phyloP scores from a whole-genome alignment of 2,329 filamentous ascomycete species.

The Cordyceps militaris region DNA sequence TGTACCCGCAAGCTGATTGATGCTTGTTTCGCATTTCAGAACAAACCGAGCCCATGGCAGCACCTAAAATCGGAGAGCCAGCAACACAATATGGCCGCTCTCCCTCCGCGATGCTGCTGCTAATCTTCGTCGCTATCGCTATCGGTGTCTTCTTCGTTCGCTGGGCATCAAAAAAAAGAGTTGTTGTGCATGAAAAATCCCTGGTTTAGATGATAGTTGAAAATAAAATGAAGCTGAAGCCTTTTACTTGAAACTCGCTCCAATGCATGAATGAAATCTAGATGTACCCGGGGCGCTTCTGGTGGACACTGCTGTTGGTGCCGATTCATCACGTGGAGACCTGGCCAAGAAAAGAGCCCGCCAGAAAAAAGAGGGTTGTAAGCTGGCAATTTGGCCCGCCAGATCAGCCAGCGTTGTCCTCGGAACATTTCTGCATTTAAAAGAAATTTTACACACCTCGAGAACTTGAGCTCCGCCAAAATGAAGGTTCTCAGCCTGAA shows the following conservation, averaged over 20 bases:
- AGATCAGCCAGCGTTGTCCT: background rate
- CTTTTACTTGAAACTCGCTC: background rate
- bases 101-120: background rate
- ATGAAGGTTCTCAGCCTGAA: slow-evolving; percentile 98
- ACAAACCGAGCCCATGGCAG: slow-evolving; percentile 17
- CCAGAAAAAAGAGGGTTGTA: slow-evolving; percentile 28
- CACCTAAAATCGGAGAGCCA: background rate
- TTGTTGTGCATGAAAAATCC: slow-evolving; percentile 12
- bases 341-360: slow-evolving; percentile 12
- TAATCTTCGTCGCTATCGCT: slow-evolving; percentile 35
- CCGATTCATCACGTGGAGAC: slow-evolving; percentile 25
- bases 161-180: background rate
- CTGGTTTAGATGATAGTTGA: slow-evolving; percentile 2
- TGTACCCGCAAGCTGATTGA: slow-evolving; percentile 30
- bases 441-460: background rate
- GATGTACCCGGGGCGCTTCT: background rate
- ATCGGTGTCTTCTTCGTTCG: slow-evolving; percentile 24
- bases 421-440: too few species aligned
- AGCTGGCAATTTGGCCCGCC: slow-evolving; percentile 9
- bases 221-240: background rate
- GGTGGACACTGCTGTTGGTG: background rate
- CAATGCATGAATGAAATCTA: background rate
- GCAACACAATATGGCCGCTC: background rate
- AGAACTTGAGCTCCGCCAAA: background rate
- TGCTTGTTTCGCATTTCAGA: slow-evolving; percentile 22